Base-by-base conservation (phyloP, 2,329 filamentous ascomycete species). In the Colletotrichum echinochloae region DNA sequence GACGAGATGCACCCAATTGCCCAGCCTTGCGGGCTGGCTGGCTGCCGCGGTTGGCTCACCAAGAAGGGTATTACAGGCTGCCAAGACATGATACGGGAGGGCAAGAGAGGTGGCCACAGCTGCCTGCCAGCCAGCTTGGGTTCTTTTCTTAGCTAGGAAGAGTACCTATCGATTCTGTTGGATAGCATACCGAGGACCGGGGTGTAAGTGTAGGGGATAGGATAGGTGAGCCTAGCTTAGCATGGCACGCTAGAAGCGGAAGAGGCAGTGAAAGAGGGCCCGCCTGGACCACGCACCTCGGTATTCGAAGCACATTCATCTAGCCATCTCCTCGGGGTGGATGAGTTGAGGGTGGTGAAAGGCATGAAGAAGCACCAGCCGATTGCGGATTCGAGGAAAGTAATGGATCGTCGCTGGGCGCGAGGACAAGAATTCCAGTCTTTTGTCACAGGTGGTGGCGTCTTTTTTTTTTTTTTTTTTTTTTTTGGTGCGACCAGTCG, bases 361-460 rank as follows among this genome's bases (percentile, higher is more conserved):
- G 44, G 23, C 2, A 30, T 7, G 51, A n/a, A 56, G 12, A 51
- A 60, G 20, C 39, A 28, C 39, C 63, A 60, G 41, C 48, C 66
- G 44, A 37, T 51, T 67, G 57, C 57, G 56, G 44, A 63, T 62
- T 39, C n/a, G 20, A 46, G 30, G 16, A 35, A 8, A 39, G 60
- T 23, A 33, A 30, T 26, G 35, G n/a, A n/a, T n/a, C 49, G 60
- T 56, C 20, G 35, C 20, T 44, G 30, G 63, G 49, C 39, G 14
- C 37, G 16, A 39, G 33, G 65, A 44, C 46, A 23, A 41, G 35
- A n/a, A 52, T 54, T 52, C 28, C 59, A 48, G 41, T 28, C 23
- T 44, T 66, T 62, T 57, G 64, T 71, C 52, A 68, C 57, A 20
- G n/a, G 11, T 4, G 33, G 66, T n/a, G 52, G 30, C 55, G 54